These are phyloP conservation scores for Eimeria maxima DNA, from an alignment of 169 alveolate genomes.

Conservation along the genomic window DNA sequence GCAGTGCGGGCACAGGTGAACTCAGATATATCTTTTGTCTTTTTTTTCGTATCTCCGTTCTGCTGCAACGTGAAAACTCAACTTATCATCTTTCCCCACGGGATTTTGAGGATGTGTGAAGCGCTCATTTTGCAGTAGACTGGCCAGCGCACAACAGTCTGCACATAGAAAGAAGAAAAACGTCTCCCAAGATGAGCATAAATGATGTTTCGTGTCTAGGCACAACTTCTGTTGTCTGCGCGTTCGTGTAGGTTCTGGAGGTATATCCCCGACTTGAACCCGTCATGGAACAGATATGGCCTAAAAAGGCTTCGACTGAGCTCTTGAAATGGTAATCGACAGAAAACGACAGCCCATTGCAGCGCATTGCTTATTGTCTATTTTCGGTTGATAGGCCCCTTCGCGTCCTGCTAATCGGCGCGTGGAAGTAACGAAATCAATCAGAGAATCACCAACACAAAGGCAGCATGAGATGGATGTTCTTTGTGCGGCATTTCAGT, in stretches of 20 bases:
- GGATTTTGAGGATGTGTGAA: no score
- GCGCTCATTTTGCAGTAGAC: no score
- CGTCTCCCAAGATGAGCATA: neutral
- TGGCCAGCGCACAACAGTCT: neutral
- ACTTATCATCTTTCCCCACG: neutral
- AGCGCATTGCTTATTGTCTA: neutral
- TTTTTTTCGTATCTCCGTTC: neutral
- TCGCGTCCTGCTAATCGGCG: neutral
- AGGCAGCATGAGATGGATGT: neutral
- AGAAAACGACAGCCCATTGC: neutral
- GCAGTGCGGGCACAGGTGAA: slow-evolving; percentile 90
- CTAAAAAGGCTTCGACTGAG: slow-evolving; percentile 92
- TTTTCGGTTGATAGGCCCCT: neutral
- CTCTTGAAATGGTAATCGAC: slow-evolving; percentile 92
- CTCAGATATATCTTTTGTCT: neutral
- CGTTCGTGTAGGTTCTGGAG: slow-evolving; percentile 85
- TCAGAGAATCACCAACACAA: neutral
- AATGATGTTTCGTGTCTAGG: neutral
- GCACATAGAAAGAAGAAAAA: neutral
- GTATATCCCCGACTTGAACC: slow-evolving; percentile 92
- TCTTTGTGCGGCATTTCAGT: slow-evolving; percentile 79
- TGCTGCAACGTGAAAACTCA: neutral
- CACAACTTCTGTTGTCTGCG: neutral
- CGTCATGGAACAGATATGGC: slow-evolving; percentile 94
- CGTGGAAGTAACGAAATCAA: neutral